Conservation (phyloP, 2,329 filamentous ascomycete genomes). For the Herpotrichia juniperi region DNA sequence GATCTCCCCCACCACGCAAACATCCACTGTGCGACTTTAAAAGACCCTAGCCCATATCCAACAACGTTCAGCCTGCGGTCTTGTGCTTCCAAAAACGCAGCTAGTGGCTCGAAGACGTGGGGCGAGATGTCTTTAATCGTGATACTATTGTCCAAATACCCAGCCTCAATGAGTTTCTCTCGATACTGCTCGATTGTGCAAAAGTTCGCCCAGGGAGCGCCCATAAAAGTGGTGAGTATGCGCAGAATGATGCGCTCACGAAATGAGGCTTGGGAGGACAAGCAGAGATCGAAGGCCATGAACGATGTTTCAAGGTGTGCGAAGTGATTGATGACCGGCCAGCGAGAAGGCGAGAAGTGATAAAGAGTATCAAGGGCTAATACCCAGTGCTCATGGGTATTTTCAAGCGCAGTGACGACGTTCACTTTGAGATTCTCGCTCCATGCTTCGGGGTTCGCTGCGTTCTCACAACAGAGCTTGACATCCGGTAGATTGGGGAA, state of each 20-base stretch:
- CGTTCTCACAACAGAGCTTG: conserved; percentile 57
- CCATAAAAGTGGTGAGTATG: conserved; percentile 54
- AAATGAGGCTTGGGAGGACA: conserved; percentile 26
- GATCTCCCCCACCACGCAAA: conserved; percentile 52
- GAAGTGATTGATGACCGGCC: conserved; percentile 53
- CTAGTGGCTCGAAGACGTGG: conserved; percentile 59
- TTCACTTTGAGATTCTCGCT: conserved; percentile 25
- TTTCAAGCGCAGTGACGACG: conserved; percentile 5
- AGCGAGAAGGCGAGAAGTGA: conserved; percentile 61
- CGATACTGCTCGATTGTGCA: conserved; percentile 55
- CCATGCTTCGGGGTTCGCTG: conserved; percentile 56
- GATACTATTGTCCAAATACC: conserved; percentile 53
- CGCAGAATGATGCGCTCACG: conserved; percentile 42
- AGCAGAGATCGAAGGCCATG: conserved; percentile 63
- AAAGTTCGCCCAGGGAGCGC: conserved; percentile 58
- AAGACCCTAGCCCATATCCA: conserved; percentile 47
- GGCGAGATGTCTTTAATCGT: conserved; percentile 58
- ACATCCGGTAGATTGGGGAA: conserved; percentile 19
- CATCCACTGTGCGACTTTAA: conserved; percentile 37
- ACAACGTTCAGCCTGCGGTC: conserved; percentile 40
- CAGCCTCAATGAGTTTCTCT: conserved; percentile 52
- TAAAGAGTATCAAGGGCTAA: conserved; percentile 64
- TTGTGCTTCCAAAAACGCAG: conserved; percentile 50
- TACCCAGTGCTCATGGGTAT: conserved; percentile 53
- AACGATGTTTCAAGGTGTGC: conserved; percentile 54